These are phyloP conservation scores for Tolypocladium album DNA, from an alignment of 2,329 filamentous ascomycete species.

Conservation along the genomic window DNA sequence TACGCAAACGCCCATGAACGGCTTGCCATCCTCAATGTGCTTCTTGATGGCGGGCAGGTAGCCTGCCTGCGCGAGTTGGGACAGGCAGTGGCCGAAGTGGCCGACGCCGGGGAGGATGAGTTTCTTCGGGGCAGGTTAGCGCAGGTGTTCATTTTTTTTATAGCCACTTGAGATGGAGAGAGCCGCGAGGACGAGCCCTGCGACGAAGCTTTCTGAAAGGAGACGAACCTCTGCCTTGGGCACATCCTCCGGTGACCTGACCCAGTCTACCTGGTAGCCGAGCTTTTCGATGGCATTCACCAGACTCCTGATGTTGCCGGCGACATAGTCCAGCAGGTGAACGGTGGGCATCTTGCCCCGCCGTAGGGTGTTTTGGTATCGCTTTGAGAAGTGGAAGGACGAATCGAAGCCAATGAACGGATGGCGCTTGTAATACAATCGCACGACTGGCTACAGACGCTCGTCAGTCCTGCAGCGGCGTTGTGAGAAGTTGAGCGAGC, in stretches of 20 bases:
- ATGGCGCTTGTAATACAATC: not conserved
- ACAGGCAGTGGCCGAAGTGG: constrained; percentile 93
- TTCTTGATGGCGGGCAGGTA: constrained; percentile 73
- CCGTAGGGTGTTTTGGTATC: not conserved
- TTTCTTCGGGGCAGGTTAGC: constrained; percentile 42
- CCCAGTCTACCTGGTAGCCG: constrained; percentile 88
- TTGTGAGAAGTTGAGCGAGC: constrained; percentile 2
- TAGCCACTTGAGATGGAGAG: not conserved
- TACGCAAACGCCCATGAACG: constrained; percentile 97
- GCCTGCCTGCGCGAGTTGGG: constrained; percentile 69
- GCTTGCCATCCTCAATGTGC: constrained; percentile 85
- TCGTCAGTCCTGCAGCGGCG: constrained; percentile 1
- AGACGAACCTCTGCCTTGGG: constrained; percentile 62
- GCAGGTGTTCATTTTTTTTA: not conserved
- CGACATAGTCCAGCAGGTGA: constrained; percentile 78
- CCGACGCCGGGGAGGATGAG: constrained; percentile 94
- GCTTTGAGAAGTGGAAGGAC: not conserved
- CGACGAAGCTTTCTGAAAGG: not conserved
- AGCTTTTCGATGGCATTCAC: constrained; percentile 97
- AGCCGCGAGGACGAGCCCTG: not conserved
- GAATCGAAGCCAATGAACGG: not conserved
- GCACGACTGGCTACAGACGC: not conserved
- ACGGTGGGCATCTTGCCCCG: constrained; percentile 58
- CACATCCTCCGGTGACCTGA: constrained; percentile 76
- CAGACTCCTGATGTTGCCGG: constrained; percentile 89